phyloP scores from a whole-genome alignment of 2,329 filamentous ascomycete species.

The Bipolaris oryzae region DNA sequence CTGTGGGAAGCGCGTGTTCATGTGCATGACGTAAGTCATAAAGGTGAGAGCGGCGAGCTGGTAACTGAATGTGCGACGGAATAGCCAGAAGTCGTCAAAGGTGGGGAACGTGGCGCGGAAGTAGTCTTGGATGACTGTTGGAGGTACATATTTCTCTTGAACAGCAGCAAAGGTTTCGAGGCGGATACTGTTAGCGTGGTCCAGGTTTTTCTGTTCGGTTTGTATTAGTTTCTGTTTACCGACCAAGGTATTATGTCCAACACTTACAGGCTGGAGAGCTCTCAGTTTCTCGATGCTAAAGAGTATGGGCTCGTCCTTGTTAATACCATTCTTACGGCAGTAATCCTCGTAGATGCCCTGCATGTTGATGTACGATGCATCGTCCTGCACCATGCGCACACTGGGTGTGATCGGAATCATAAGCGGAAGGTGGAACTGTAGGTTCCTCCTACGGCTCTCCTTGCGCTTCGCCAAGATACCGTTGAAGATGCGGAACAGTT shows the following conservation, averaged over 20 bases:
- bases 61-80: conserved; percentile 95
- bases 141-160: conserved; percentile 89
- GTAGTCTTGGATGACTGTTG: conserved; percentile 81
- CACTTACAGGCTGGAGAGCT: conserved; percentile 58
- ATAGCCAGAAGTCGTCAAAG: conserved; percentile 96
- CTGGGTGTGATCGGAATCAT: conserved; percentile 96
- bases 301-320: conserved; percentile 93
- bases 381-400: conserved; percentile 94
- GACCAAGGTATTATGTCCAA: background rate
- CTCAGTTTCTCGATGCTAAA: conserved; percentile 96
- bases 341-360: conserved; percentile 97
- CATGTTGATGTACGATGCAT: conserved; percentile 89
- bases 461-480: conserved; percentile 90
- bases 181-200: conserved; percentile 73
- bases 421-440: conserved; percentile 94
- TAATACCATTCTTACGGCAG: conserved; percentile 82
- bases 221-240: conserved; percentile 6
- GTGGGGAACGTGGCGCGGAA: conserved; percentile 87
- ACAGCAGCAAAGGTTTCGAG: conserved; percentile 95
- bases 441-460: conserved; percentile 88
- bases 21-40: conserved; percentile 98
- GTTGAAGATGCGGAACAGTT: conserved; percentile 97
- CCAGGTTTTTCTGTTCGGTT: conserved; percentile 64
- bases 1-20: conserved; percentile 93
- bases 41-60: conserved; percentile 94